Base-by-base conservation (phyloP, 1,284 basidiomycete genomes). In the Trametes sp. region DNA sequence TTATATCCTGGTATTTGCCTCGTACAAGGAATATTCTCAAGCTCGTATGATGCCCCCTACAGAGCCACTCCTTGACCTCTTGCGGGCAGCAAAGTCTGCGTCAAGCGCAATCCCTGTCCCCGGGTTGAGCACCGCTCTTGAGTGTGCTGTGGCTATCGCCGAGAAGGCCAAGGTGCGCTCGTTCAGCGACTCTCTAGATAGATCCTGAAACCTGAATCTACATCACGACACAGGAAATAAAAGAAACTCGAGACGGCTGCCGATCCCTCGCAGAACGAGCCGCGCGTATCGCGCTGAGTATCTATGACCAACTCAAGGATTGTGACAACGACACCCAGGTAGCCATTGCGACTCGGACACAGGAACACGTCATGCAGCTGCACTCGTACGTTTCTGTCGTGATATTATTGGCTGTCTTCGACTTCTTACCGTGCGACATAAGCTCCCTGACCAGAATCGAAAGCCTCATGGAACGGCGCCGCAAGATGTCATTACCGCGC, bases 291-390 rank as follows among this genome's bases (percentile, higher is more conserved):
- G 23, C 58, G 3, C 31, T 54, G 10, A 45, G 42, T 4, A 35
- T 53, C 16, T 59, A 53, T 35, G 58, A 59, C 1, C 38, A 44
- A 8, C 49, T 57, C 29, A 29, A 46, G 24, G 26, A 29, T n/a
- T 44, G 24, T n/a, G 36, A 29, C 21, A 24, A 10, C 44, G 26
- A 46, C 10, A 26, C 23, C 7, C 23, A 26, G 13, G n/a, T n/a
- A n/a, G 24, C 21, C 7, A 46, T 24, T 26, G 23, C 13, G 21
- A 38, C 36, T 14, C n/a, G n/a, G n/a, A n/a, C n/a, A n/a, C 8
- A 16, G 36, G 36, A 38, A 16, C 36, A 14, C 36, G 36, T 38
- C 16, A 8, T 4, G 6, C 36, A 14, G 8, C 36, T 38, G 14
- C 36, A 9, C 36, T 38, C 8, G 36, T 38, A 16, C 14, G 36